phyloP scores from a whole-genome alignment of 441 rosid genomes.

The Brassica hybrid region DNA sequence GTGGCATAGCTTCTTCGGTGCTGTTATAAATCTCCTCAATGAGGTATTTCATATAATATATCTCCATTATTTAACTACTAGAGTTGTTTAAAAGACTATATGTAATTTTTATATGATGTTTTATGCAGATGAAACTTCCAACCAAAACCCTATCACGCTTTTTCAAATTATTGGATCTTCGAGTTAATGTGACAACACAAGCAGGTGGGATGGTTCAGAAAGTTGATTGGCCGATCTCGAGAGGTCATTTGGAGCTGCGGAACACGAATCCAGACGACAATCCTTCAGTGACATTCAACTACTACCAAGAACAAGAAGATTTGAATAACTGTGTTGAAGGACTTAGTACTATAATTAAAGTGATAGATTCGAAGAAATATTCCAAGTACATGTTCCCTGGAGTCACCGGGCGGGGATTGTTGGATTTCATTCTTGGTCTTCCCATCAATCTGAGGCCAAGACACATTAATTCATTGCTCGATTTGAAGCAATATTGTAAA shows the following conservation, averaged over 20 bases:
- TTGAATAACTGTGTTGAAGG: constrained; percentile 48
- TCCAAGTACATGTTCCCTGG: constrained; percentile 43
- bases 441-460: constrained; percentile 52
- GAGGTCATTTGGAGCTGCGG: constrained; percentile 49
- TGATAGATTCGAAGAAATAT: constrained; percentile 43
- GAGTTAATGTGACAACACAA: constrained; percentile 31
- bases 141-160: constrained; percentile 26
- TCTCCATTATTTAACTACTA: neutral
- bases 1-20: constrained; percentile 26
- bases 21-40: constrained; percentile 15
- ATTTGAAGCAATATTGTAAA: constrained; percentile 52
- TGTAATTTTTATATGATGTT: neutral
- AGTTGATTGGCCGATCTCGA: constrained; percentile 48
- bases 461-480: constrained; percentile 31
- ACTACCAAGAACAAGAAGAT: constrained; percentile 57
- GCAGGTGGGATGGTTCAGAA: constrained; percentile 51
- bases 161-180: constrained; percentile 27
- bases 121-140: constrained; percentile 25
- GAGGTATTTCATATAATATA: constrained; percentile 32
- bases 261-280: constrained; percentile 47
- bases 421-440: constrained; percentile 39
- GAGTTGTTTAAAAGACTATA: neutral
- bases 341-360: constrained; percentile 45
- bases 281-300: constrained; percentile 56
- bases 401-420: constrained; percentile 30